Percentiles rank a stretch among this genome's conserved stretches.
Evolutionary conservation across 768 basidiomycete species (phyloP).

Genomic region (Boletus reticulatus): DNA sequence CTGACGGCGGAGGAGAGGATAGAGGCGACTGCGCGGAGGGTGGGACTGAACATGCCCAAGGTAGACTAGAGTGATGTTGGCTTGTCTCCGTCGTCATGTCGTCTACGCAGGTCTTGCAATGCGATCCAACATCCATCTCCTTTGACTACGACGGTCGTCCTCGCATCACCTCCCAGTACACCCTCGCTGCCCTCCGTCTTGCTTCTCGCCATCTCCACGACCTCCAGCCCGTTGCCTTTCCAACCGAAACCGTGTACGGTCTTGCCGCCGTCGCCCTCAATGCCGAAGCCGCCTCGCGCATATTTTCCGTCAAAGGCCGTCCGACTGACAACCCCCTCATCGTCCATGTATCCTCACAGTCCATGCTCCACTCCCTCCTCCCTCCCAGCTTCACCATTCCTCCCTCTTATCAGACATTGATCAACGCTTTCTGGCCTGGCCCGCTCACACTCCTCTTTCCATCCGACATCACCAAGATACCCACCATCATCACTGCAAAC

Average conservation of each 20-base stretch:
- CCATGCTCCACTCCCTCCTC: conserved; percentile 78
- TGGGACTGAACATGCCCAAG: conserved; percentile 81
- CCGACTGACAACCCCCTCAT: conserved; percentile 97
- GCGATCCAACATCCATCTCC: conserved; percentile 60
- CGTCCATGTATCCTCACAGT: conserved; percentile 85
- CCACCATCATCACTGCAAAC: conserved; percentile 73
- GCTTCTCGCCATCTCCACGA: conserved; percentile 53
- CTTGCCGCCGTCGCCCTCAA: conserved; percentile 85
- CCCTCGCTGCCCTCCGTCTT: conserved; percentile 48
- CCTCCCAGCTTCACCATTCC: conserved; percentile 64
- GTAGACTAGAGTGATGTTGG: conserved; percentile 6
- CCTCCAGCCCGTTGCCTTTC: conserved; percentile 74
- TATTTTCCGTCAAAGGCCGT: conserved; percentile 88
- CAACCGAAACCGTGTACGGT: conserved; percentile 98
- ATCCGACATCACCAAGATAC: conserved; percentile 56
- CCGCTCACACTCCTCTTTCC: conserved; percentile 92
- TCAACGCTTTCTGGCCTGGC: conserved; percentile 92
- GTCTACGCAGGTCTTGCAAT: conserved; percentile 48
- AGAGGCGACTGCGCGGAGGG: conserved; percentile 79
- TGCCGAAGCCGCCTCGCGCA: conserved; percentile 58
- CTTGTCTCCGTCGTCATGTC: conserved; percentile 2
- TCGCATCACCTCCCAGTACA: conserved; percentile 46
- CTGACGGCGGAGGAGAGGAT: conserved; percentile 79
- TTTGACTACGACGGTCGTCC: conserved; percentile 54
- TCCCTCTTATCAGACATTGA: conserved; percentile 66